Base-by-base conservation (phyloP, 805 yeast genomes). In the Ogataea methylovora region DNA sequence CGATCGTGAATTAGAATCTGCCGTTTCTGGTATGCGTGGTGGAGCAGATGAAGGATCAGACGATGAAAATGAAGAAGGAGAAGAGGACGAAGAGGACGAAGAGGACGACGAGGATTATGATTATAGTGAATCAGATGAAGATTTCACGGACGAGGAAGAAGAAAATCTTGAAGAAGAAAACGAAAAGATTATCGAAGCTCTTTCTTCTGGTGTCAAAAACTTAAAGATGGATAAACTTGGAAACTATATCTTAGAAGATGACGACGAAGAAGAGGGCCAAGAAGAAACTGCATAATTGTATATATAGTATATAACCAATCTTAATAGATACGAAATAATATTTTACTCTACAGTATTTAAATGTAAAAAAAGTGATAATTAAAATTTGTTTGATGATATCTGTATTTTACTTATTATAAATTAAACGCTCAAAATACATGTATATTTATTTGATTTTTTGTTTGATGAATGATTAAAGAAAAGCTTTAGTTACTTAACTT, bases 181-280 rank as follows among this genome's bases (percentile, higher is more conserved):
- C 27, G 68, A 59, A 44, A 71, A 73, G 49, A 84, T 84, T 49
- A 73, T 84, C 18, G 76, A 76, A 41, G 92, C 90, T 3, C 58
- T 84, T 32, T 73, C 77, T 10, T 53, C 59, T 5, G 92, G 90
- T 15, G 72, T 69, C 3, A 65, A 70, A 30, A 68, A 75, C n/a
- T 57, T 84, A 43, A 82, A 81, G 52, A 77, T 81, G 80, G 95
- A 84, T 52, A 82, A 78, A 46, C 54, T 84, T 29, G 95, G 95
- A 27, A 84, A 84, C 56, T 84, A 84, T 52, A 78, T 83, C 23
- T 53, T 84, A 25, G 84, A 81, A 12, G 65, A 62, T 10, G 31
- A 34, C 4, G 13, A 31, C 16, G 16, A 15, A 20, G n/a, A 8
- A 9, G 8, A n/a, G 9, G n/a, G n/a, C n/a, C n/a, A n/a, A n/a